phyloP scores from a whole-genome alignment of 768 basidiomycete genomes.

The Ramaria rubella region DNA sequence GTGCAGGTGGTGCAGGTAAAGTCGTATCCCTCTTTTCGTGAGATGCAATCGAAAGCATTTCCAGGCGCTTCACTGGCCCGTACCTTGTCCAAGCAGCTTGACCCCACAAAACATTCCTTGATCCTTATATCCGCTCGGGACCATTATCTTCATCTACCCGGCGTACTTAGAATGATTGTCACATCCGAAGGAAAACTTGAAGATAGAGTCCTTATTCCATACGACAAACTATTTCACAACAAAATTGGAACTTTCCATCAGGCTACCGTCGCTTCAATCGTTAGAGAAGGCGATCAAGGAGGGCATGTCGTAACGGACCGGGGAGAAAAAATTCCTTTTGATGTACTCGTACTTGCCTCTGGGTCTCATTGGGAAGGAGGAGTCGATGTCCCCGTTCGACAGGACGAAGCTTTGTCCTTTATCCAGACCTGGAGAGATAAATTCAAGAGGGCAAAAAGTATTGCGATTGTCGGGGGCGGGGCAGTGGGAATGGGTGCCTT shows the following conservation, averaged over 20 bases:
- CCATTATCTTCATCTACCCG: slow-evolving; percentile 45
- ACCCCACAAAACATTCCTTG: no score
- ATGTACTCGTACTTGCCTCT: no score
- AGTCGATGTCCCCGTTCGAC: slow-evolving; percentile 33
- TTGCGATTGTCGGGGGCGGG: slow-evolving; percentile 52
- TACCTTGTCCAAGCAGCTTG: slow-evolving; percentile 43
- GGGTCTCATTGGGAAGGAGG: slow-evolving; percentile 50
- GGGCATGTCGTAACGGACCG: slow-evolving; percentile 48
- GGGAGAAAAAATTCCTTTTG: no score
- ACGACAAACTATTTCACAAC: slow-evolving; percentile 41
- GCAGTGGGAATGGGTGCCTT: slow-evolving; percentile 44
- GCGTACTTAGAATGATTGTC: slow-evolving; percentile 47
- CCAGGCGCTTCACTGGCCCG: slow-evolving; percentile 35
- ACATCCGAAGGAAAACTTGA: slow-evolving; percentile 38
- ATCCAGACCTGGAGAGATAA: slow-evolving; percentile 30
- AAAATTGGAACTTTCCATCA: slow-evolving; percentile 36
- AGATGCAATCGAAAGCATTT: no score
- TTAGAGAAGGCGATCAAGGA: slow-evolving; percentile 26
- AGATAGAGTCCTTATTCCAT: slow-evolving; percentile 42
- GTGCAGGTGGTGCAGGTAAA: slow-evolving; percentile 49
- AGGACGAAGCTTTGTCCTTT: slow-evolving; percentile 20
- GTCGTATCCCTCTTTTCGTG: no score
- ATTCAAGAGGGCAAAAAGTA: slow-evolving; percentile 27
- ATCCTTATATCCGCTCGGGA: slow-evolving; percentile 49
- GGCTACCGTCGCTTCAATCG: slow-evolving; percentile 35